A percentile compares a stretch with the other conserved stretches of the same genome.
phyloP scores from a whole-genome alignment of 225 moss, liverwort and hornwort species.

The Marchantia paleacea region DNA sequence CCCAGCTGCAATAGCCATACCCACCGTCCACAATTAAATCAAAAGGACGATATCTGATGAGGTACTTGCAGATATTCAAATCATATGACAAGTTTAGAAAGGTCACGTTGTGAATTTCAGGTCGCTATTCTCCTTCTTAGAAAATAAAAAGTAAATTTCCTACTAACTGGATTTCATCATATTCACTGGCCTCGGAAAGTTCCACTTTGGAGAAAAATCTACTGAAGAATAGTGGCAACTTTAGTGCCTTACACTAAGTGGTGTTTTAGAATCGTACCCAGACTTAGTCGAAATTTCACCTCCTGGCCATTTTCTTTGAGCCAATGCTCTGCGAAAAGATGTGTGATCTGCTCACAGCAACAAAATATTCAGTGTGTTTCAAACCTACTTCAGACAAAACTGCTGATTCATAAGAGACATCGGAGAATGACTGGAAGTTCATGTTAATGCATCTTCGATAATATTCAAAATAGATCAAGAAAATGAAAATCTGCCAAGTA shows the following conservation, averaged over 20 bases:
- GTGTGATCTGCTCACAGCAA: slow-evolving; percentile 30
- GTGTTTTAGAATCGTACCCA: slow-evolving; percentile 22
- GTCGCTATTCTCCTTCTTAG: background rate
- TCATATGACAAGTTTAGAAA: too few relatives aligned
- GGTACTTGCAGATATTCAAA: background rate
- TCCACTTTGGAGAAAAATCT: too few relatives aligned
- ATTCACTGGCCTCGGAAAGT: background rate
- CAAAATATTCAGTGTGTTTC: background rate
- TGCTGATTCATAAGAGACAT: background rate
- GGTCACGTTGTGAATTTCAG: background rate
- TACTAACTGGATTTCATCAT: background rate
- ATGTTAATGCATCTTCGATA: background rate
- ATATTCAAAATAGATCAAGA: background rate
- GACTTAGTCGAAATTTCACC: slow-evolving; percentile 37
- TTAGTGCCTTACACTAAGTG: too few relatives aligned
- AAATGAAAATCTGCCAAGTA: background rate
- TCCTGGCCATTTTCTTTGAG: slow-evolving; percentile 34
- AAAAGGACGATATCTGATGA: background rate
- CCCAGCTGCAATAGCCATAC: slow-evolving; percentile 29
- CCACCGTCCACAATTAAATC: background rate
- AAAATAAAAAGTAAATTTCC: background rate
- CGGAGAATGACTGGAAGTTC: background rate
- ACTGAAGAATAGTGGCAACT: too few relatives aligned
- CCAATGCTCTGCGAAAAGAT: slow-evolving; percentile 33
- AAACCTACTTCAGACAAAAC: too few relatives aligned